phyloP scores from a whole-genome alignment of 2,329 filamentous ascomycete species.

The Coniochaeta pulveracea region DNA sequence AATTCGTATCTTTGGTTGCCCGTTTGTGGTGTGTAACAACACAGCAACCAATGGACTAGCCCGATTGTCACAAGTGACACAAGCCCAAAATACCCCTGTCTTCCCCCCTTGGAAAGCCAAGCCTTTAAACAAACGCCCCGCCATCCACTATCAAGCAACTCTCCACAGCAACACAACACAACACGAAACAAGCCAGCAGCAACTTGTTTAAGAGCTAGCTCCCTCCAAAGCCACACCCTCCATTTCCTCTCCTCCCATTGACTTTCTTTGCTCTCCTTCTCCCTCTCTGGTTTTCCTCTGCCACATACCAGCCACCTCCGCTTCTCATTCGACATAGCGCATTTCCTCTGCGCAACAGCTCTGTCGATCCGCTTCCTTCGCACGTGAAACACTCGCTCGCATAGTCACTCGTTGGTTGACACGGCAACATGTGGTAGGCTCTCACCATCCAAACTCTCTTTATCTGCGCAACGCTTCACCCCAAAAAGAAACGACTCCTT shows the following conservation, averaged over 20 bases:
- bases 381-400: too few species aligned
- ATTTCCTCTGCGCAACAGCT: slow-evolving; percentile 3
- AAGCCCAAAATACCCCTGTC: too few species aligned
- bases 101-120: too few species aligned
- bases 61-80: too few species aligned
- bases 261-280: background rate
- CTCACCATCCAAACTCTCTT: slow-evolving; percentile 5
- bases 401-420: slow-evolving; percentile 10
- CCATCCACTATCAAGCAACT: background rate
- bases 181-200: background rate
- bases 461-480: background rate
- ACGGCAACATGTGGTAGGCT: slow-evolving; percentile 23
- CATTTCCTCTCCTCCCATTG: slow-evolving; percentile 3
- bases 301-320: background rate
- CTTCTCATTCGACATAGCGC: slow-evolving; percentile 4
- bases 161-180: slow-evolving; percentile 4
- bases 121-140: background rate
- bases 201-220: too few species aligned
- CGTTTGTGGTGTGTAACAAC: too few species aligned
- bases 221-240: too few species aligned
- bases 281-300: background rate
- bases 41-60: too few species aligned
- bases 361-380: too few species aligned
- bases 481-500: too few species aligned
- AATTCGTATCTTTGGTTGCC: too few species aligned